These are phyloP conservation scores for Nakazawaea wyomingensis DNA, from an alignment of 805 yeast genomes.

Conservation along the genomic window DNA sequence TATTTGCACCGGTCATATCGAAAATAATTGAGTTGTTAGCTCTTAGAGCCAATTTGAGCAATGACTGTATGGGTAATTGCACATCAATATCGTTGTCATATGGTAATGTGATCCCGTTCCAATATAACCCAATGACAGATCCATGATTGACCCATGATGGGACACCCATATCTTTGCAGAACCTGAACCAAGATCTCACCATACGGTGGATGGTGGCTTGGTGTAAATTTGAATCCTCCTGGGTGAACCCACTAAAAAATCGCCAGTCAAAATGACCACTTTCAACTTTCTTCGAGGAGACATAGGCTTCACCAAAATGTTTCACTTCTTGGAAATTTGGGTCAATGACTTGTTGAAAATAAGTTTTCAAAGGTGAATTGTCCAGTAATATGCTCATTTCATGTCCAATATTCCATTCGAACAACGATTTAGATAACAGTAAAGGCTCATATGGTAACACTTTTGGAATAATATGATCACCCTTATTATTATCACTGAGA, in stretches of 20 bases:
- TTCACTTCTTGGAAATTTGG: slow-evolving; percentile 16
- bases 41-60: slow-evolving; percentile 36
- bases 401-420: neutral
- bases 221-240: slow-evolving; percentile 19
- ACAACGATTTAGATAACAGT: neutral
- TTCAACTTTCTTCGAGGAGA: slow-evolving; percentile 23
- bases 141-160: slow-evolving; percentile 64
- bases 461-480: neutral
- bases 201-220: slow-evolving; percentile 38
- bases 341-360: neutral
- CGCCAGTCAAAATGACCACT: slow-evolving; percentile 44
- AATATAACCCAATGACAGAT: slow-evolving; percentile 55
- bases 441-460: slow-evolving; percentile 2
- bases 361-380: neutral
- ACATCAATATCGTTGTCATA: slow-evolving; percentile 64
- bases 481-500: neutral
- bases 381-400: neutral
- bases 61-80: slow-evolving; percentile 46
- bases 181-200: slow-evolving; percentile 48
- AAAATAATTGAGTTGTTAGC: slow-evolving; percentile 47
- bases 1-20: slow-evolving; percentile 25
- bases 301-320: slow-evolving; percentile 38
- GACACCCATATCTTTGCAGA: slow-evolving; percentile 37
- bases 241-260: slow-evolving; percentile 29
- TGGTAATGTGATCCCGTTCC: slow-evolving; percentile 52